phyloP scores from a whole-genome alignment of 495 filamentous ascomycete genomes.

The Evernia prunastri region DNA sequence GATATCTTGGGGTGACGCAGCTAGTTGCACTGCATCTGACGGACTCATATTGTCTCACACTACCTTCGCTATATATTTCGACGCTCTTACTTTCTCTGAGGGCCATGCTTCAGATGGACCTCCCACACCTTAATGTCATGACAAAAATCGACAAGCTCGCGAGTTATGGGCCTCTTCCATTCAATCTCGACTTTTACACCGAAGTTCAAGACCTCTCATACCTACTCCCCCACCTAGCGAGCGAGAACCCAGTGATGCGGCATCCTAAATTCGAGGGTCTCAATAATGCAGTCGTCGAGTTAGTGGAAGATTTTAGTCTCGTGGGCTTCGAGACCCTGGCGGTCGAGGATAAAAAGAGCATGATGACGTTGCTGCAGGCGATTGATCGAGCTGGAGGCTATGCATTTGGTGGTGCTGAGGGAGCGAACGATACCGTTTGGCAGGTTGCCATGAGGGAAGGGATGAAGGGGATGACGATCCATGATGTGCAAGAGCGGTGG shows the following conservation, averaged over 20 bases:
- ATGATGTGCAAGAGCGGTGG: conserved; percentile 93
- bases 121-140: conserved; percentile 89
- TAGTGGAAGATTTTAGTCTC: conserved; percentile 82
- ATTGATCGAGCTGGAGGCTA: conserved; percentile 91
- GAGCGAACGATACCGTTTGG: conserved; percentile 91
- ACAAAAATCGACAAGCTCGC: conserved; percentile 93
- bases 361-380: conserved; percentile 81
- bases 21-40: conserved; percentile 84
- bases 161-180: conserved; percentile 73
- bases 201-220: conserved; percentile 92
- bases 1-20: conserved; percentile 40
- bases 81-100: conserved; percentile 85
- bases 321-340: conserved; percentile 90
- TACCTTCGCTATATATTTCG: conserved; percentile 91
- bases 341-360: conserved; percentile 91
- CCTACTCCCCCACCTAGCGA: conserved; percentile 69
- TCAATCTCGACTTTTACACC: conserved; percentile 94
- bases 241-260: conserved; percentile 49
- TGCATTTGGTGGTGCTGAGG: conserved; percentile 84
- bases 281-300: conserved; percentile 76
- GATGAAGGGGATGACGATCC: conserved; percentile 65
- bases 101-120: conserved; percentile 95
- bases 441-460: conserved; percentile 89
- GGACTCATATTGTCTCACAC: conserved; percentile 84
- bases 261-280: conserved; percentile 71